Evolutionary conservation across 2,329 filamentous ascomycete species (phyloP), one percentile per base, ranked within the genome.

Genomic region (Nemania sp.): DNA sequence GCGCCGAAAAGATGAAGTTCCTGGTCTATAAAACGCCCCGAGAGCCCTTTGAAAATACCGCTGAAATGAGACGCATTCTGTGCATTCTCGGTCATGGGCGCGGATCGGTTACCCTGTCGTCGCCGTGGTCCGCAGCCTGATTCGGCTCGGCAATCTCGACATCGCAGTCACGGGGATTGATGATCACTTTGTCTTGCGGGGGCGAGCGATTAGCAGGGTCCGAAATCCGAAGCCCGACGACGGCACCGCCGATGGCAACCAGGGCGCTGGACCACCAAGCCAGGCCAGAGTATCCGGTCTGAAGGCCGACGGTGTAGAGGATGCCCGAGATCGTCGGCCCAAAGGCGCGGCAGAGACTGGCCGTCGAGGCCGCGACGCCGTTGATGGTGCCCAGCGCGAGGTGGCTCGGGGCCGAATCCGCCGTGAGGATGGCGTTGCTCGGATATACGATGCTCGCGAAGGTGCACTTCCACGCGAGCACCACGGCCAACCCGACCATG

Each of bases 371-470:
- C 0, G 93, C 93, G 12, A 93, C 89, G 17, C 95, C 95, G 70
- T 98, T 98, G 75, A 99, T 90, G 0, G 90, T 93, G 2, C 95
- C 95, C 1, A 98, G 86, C 1, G 96, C 90, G 51, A 91, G 84
- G 57, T 90, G 89, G 7, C 89, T 93, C 0, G 92, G 91, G 0
- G 93, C 90, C 15, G 92, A 89, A 75, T 98, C 96, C 61, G 92
- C 90, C 32, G 97, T 84, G 59, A 99, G 86, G 59, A 98, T 96
- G 11, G 90, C 89, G 67, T 93, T 92, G 69, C 90, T 91, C 11
- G 95, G 95, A 75, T 97, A 98, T 0, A 93, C 89, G 76, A 97
- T 88, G 47, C 92, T 93, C 68, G 94, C 88, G 69, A 95, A 92
- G 0, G 92, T 96, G 73, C 96, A 96, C 77, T 97, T 98, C 88